Conservation (phyloP, 805 yeast genomes). For the Suhomyces sp. region DNA sequence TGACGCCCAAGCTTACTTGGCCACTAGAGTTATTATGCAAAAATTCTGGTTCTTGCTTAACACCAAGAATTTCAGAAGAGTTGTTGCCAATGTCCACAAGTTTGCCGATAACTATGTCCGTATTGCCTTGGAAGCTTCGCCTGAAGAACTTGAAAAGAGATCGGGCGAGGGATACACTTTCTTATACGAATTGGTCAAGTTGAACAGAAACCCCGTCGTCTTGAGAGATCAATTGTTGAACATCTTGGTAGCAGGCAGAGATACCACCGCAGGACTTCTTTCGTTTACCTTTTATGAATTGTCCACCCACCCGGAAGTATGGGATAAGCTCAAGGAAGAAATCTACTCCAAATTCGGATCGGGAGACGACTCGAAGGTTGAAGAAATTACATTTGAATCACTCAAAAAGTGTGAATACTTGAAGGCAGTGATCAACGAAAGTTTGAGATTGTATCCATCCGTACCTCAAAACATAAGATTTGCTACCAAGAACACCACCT, state of each 20-base stretch:
- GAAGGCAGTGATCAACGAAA: constrained; percentile 48
- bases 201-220: constrained; percentile 46
- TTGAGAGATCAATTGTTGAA: constrained; percentile 53
- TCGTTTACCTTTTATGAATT: constrained; percentile 47
- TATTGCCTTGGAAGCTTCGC: constrained; percentile 33
- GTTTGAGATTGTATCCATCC: constrained; percentile 50
- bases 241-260: constrained; percentile 54
- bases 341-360: constrained; percentile 33
- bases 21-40: constrained; percentile 23
- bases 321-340: constrained; percentile 36
- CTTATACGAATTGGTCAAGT: constrained; percentile 47
- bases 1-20: constrained; percentile 29
- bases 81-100: constrained; percentile 24
- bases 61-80: constrained; percentile 15
- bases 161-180: constrained; percentile 44
- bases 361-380: constrained; percentile 33
- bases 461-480: constrained; percentile 51
- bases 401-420: constrained; percentile 49
- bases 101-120: constrained; percentile 42
- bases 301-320: constrained; percentile 41
- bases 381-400: constrained; percentile 46
- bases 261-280: constrained; percentile 53
- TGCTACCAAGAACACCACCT: constrained; percentile 45
- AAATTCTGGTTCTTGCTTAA: constrained; percentile 17
- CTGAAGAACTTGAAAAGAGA: constrained; percentile 28